phyloP scores from a whole-genome alignment of 176 grass and related monocot species.

The Triticum aestivum region IWGSC_CS_RefSeq_v2.1 NC_057807.1:504446612-504447111 shows the following conservation, averaged over 20 bases:
- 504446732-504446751: background rate
- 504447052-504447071: background rate
- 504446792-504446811: background rate
- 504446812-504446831: background rate
- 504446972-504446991: slow-evolving; percentile 26
- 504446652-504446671: background rate
- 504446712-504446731: background rate
- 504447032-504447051: background rate
- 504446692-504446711: background rate
- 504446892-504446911: background rate
- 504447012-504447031: slow-evolving; percentile 24
- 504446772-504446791: too few relatives aligned
- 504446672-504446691: background rate
- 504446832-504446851: background rate
- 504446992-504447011: slow-evolving; percentile 19
- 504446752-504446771: too few relatives aligned
- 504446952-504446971: background rate
- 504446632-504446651: background rate
- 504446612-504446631: background rate
- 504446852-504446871: background rate
- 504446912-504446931: background rate
- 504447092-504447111: background rate
- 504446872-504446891: background rate
- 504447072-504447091: background rate
- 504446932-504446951: background rate